These are phyloP conservation scores for Magnusiomyces suaveolens DNA, from an alignment of 1,139 yeast species.

Conservation along the genomic window DNA sequence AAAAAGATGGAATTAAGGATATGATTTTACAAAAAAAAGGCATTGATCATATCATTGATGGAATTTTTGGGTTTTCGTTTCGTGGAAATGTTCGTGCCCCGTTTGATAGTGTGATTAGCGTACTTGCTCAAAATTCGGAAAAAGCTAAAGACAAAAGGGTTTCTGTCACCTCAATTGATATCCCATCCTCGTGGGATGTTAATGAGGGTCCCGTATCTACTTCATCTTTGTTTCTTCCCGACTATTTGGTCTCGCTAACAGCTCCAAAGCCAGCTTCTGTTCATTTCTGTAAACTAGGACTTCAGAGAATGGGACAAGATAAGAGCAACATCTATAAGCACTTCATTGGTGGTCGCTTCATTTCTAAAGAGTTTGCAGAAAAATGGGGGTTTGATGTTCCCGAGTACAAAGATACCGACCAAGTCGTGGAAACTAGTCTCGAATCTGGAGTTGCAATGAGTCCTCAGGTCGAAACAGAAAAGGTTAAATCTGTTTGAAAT, in stretches of 20 bases:
- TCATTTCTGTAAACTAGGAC: slow-evolving; percentile 33
- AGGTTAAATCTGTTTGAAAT: neutral
- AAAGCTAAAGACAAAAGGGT: neutral
- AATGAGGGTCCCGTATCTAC: slow-evolving; percentile 66
- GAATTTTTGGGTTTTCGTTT: slow-evolving; percentile 89
- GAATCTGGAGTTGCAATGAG: neutral
- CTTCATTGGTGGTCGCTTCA: slow-evolving; percentile 85
- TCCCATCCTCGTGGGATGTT: slow-evolving; percentile 97
- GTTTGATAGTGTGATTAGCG: slow-evolving; percentile 49
- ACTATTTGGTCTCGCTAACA: slow-evolving; percentile 68
- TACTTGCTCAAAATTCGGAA: slow-evolving; percentile 33
- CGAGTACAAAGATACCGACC: slow-evolving; percentile 44
- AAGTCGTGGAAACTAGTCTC: slow-evolving; percentile 31
- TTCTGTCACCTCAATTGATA: slow-evolving; percentile 63
- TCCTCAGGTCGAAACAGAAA: neutral
- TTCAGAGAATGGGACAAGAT: neutral
- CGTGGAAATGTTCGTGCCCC: slow-evolving; percentile 82
- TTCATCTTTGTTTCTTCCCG: slow-evolving; percentile 40
- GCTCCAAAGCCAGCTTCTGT: slow-evolving; percentile 87
- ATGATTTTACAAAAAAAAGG: slow-evolving; percentile 19
- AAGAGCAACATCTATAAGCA: slow-evolving; percentile 35
- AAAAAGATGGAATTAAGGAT: slow-evolving; percentile 29
- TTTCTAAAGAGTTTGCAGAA: slow-evolving; percentile 53
- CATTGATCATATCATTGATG: slow-evolving; percentile 54
- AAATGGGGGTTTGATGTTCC: slow-evolving; percentile 63